Evolutionary conservation across 371 early-diverging fungal genomes (phyloP), one percentile per base, ranked within the genome.

Genomic region (Rhizopus delemar): DNA sequence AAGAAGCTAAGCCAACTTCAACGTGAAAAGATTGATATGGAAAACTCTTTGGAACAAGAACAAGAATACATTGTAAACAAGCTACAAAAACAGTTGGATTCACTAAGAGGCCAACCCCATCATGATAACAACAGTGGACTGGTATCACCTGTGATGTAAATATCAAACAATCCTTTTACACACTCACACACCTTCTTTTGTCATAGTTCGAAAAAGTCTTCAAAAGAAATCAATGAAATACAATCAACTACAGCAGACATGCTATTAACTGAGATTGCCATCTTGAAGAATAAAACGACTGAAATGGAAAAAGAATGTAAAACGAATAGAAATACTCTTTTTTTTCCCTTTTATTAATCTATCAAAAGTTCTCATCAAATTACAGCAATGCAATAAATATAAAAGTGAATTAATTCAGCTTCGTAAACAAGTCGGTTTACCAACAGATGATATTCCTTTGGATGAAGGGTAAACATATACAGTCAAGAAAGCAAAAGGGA

Each of bases 1-100:
- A 86, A 86, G 61, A 89, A 88, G 56, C 59, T 92, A 49, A 84
- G 75, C 36, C 83, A 84, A 71, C 77, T 92, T 52, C 88, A 91
- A 67, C 85, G 87, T 63, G 93, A 92, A 65, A 92, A 92, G 69
- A 78, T 90, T 58, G 87, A 90, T 51, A 74, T 92, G 74, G 93
- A 92, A 53, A 90, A 84, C 60, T 86, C 88, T 4, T 69, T 92
- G 60, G 93, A 92, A 57, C 91, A 89, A 66, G 92, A 92, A 56
- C 93, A 92, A 66, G 93, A 92, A 71, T 87, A 83, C 53, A 83
- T 92, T 56, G 90, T 92, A 39, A 92, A 92, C 62, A 81, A 74
- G 50, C 70, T 86, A 39, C 87, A 81, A 51, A 86, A 84, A 52
- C 88, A 86, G 58, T 50, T 85, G 51, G 87, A 86, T 48, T 70